phyloP scores from a whole-genome alignment of 2,329 filamentous ascomycete genomes.

The Cytospora paraplurivora region DNA sequence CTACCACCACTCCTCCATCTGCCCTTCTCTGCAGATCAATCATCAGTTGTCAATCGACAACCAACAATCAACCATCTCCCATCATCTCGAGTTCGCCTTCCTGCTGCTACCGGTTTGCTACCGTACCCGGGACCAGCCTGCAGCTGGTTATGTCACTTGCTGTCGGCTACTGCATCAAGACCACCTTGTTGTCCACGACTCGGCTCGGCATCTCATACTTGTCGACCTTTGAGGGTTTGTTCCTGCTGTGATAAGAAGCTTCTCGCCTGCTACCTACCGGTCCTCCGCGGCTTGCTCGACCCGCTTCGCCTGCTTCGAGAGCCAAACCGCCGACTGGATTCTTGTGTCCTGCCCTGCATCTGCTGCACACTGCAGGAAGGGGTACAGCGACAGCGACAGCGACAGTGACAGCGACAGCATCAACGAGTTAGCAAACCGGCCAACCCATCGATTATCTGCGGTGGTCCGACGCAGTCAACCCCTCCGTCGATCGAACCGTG shows the following conservation, averaged over 20 bases:
- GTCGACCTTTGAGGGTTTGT: background rate
- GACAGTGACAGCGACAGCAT: slow-evolving; percentile 5
- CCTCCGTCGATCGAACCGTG: slow-evolving; percentile 10
- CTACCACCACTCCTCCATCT: background rate
- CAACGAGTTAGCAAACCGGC: slow-evolving; percentile 15
- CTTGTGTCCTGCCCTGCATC: slow-evolving; percentile 1
- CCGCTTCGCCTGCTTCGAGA: background rate
- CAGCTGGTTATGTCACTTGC: background rate
- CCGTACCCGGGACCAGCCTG: background rate
- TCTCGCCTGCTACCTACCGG: background rate
- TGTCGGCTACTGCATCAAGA: background rate
- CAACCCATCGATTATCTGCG: slow-evolving; percentile 13
- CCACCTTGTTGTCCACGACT: background rate
- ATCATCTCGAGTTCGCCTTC: background rate
- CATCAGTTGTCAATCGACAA: background rate
- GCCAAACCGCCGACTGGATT: background rate
- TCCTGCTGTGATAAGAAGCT: background rate
- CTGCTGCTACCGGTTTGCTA: background rate
- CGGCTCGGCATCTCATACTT: background rate
- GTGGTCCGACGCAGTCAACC: slow-evolving; percentile 14
- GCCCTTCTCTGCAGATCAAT: background rate
- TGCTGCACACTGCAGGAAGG: slow-evolving; percentile 25
- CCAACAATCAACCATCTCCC: background rate
- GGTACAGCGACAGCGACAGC: slow-evolving; percentile 1
- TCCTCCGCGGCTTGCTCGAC: background rate